Evolutionary conservation across 495 filamentous ascomycete genomes (phyloP).

Genomic region (Neurospora sp.): DNA sequence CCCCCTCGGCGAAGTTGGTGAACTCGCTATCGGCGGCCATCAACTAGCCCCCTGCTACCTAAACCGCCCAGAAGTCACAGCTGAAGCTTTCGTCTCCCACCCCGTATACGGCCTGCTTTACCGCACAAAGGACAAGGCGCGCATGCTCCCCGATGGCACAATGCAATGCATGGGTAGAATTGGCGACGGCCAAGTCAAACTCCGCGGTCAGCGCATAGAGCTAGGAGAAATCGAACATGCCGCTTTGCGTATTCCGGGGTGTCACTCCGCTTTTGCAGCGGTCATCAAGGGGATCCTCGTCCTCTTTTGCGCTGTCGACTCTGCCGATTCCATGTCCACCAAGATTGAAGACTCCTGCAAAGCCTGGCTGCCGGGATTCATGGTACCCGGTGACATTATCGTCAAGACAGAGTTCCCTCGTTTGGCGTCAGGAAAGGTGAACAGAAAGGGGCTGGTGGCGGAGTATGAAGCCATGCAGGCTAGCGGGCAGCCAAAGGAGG

Average conservation of each 20-base stretch:
- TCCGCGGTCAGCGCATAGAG: slow-evolving; percentile 73
- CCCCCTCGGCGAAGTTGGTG: slow-evolving; percentile 59
- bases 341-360: slow-evolving; percentile 48
- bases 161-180: slow-evolving; percentile 81
- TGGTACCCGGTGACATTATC: slow-evolving; percentile 64
- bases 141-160: slow-evolving; percentile 53
- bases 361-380: slow-evolving; percentile 64
- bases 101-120: slow-evolving; percentile 51
- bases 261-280: slow-evolving; percentile 45
- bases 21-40: slow-evolving; percentile 70
- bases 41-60: slow-evolving; percentile 77
- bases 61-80: slow-evolving; percentile 69
- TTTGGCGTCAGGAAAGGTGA: slow-evolving; percentile 68
- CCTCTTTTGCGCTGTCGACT: slow-evolving; percentile 51
- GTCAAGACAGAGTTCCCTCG: slow-evolving; percentile 52
- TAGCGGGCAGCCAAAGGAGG: not conserved
- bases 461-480: slow-evolving; percentile 35
- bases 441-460: slow-evolving; percentile 52
- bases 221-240: slow-evolving; percentile 74
- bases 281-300: slow-evolving; percentile 53
- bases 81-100: slow-evolving; percentile 52
- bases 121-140: slow-evolving; percentile 75
- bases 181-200: slow-evolving; percentile 65
- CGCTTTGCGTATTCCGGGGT: slow-evolving; percentile 42
- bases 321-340: slow-evolving; percentile 14